phyloP scores from a whole-genome alignment of 345 rosid genomes.

The Populus nigra region DNA sequence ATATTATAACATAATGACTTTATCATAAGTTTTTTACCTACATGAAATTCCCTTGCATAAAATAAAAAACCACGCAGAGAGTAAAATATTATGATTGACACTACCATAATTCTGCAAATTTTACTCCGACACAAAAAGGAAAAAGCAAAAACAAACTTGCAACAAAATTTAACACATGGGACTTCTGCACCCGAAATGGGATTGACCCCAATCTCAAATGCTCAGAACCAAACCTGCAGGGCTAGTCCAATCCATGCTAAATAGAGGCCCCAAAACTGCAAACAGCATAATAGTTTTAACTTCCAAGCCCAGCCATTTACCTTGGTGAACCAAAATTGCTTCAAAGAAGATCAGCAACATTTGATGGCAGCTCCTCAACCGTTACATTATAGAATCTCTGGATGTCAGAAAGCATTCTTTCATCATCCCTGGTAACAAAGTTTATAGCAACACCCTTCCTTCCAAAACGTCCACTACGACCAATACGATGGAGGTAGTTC shows the following conservation, averaged over 20 bases:
- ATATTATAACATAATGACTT: conserved; percentile 1
- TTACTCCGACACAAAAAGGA: background rate
- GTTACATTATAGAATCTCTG: conserved; percentile 17
- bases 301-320: conserved; percentile 10
- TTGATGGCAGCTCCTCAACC: conserved; percentile 22
- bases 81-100: conserved; percentile 15
- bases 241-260: background rate
- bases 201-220: conserved; percentile 9
- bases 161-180: conserved; percentile 18
- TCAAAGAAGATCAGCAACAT: conserved; percentile 30
- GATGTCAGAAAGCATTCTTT: conserved; percentile 24
- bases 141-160: conserved; percentile 9
- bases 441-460: conserved; percentile 74
- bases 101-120: conserved; percentile 5
- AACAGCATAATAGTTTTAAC: background rate
- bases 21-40: conserved; percentile 13
- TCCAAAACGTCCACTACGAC: conserved; percentile 83
- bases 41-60: background rate
- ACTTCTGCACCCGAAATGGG: conserved; percentile 10
- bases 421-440: conserved; percentile 26
- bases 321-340: conserved; percentile 10
- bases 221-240: background rate
- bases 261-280: background rate
- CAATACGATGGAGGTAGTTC: conserved; percentile 83
- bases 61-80: background rate